Evolutionary conservation across 805 yeast genomes (phyloP).

Genomic region (Candida krabiensis): DNA sequence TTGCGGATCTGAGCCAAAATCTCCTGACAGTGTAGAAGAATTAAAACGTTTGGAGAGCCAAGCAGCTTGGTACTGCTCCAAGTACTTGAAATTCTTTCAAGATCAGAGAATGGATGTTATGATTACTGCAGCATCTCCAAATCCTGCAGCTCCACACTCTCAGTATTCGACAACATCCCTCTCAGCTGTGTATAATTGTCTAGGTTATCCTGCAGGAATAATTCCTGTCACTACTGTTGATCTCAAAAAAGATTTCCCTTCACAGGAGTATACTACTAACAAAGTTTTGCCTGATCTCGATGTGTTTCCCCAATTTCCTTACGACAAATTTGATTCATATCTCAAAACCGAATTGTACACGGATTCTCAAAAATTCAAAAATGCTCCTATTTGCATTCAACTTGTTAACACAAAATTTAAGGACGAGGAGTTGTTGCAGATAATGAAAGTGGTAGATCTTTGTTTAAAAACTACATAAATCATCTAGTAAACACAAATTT

Average conservation of each 20-base stretch:
- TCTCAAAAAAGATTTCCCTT: background rate
- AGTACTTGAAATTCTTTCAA: background rate
- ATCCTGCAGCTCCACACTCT: constrained; percentile 4
- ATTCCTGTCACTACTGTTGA: background rate
- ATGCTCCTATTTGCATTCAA: constrained; percentile 3
- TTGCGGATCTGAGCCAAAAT: background rate
- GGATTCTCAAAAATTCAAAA: constrained; percentile 1
- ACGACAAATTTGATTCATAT: background rate
- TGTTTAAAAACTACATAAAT: too few species aligned
- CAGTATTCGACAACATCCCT: constrained; percentile 3
- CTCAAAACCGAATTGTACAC: constrained; percentile 1
- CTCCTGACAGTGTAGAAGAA: background rate
- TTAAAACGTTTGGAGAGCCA: background rate
- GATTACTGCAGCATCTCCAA: constrained; percentile 3
- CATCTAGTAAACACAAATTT: too few species aligned
- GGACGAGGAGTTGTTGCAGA: constrained; percentile 1
- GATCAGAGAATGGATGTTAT: background rate
- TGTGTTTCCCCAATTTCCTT: background rate
- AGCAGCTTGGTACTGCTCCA: background rate
- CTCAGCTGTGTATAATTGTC: constrained; percentile 1
- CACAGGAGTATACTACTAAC: background rate
- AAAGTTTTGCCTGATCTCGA: background rate
- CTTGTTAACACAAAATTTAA: constrained; percentile 1
- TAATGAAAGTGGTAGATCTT: background rate
- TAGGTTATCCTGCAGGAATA: constrained; percentile 2